Base-by-base conservation (phyloP, 163 green algal genomes). In the Scenedesmus sp. region DNA sequence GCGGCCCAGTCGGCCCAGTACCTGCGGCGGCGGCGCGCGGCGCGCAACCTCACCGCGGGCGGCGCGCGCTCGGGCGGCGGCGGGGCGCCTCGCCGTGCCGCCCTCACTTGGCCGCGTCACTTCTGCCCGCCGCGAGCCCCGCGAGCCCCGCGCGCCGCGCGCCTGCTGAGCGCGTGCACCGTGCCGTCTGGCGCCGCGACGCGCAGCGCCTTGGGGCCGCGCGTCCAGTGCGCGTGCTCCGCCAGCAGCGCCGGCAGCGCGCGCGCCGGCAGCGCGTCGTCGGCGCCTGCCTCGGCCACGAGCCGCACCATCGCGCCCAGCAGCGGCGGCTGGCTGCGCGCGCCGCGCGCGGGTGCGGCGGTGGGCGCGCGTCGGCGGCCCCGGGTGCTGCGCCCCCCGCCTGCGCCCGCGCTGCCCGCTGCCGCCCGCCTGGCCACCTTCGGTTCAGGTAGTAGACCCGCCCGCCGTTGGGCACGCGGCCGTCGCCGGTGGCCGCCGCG, bases 361-460 rank as follows among this genome's bases (percentile, higher is more conserved):
- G n/a, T n/a, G n/a, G n/a, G n/a, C n/a, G n/a, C n/a, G n/a, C n/a
- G n/a, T n/a, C n/a, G n/a, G n/a, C n/a, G n/a, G n/a, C 10, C 7
- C 39, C 6, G 7, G 6, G 39, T 47, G 39, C 39, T 47, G 39
- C 39, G 10, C 39, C 39, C 6, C 39, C 39, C 10, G 6, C 10
- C 7, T 10, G 7, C 7, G 10, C 39, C 6, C 39, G 7, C 39
- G 39, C 39, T 47, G 39, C 42, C 15, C 29, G 17, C 28, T 51
- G 17, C 60, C 60, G 20, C 9, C 42, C 24, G 9, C 24, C 26
- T 24, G 6, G 36, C 47, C 31, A 89, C 85, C 85, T 92, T 36
- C 96, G 87, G 80, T 98, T 97, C 14, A 96, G 69, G 87, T 98
- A 99, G 88, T 99, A 98, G 7, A 77, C 83, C n/a, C 96, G 85